Conservation (phyloP, 257 asterid genomes). For the Nemophila menziesii region DNA sequence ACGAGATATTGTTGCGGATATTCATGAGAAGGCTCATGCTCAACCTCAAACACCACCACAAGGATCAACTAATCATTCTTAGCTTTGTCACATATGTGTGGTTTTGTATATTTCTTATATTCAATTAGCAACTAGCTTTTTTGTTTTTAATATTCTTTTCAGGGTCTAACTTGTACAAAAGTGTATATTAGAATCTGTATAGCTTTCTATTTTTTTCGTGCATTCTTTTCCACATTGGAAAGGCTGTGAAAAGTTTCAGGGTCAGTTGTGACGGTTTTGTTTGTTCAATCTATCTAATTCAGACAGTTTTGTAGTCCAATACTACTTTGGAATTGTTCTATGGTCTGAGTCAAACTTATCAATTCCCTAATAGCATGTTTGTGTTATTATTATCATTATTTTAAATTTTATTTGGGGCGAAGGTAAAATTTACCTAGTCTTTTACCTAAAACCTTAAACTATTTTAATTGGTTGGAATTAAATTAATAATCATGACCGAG, state of each 20-base stretch:
- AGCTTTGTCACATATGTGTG: not conserved
- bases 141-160: not conserved
- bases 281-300: not conserved
- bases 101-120: not conserved
- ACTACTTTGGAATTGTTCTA: not conserved
- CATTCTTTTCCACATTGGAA: constrained; percentile 2
- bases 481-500: too few relatives aligned
- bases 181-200: constrained; percentile 25
- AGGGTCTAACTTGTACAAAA: constrained; percentile 10
- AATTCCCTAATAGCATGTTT: not conserved
- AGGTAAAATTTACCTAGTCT: too few relatives aligned
- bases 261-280: not conserved
- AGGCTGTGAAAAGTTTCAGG: not conserved
- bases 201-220: constrained; percentile 13
- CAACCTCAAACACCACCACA: constrained; percentile 35
- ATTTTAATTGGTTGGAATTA: too few relatives aligned
- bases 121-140: too few relatives aligned
- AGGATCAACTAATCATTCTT: not conserved
- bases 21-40: constrained; percentile 42
- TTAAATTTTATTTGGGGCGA: too few relatives aligned
- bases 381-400: too few relatives aligned
- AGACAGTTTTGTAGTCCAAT: not conserved
- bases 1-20: constrained; percentile 56
- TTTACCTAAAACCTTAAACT: too few relatives aligned
- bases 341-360: not conserved